Base-by-base conservation (phyloP, 805 yeast species). In the Metschnikowia hibisci region DNA sequence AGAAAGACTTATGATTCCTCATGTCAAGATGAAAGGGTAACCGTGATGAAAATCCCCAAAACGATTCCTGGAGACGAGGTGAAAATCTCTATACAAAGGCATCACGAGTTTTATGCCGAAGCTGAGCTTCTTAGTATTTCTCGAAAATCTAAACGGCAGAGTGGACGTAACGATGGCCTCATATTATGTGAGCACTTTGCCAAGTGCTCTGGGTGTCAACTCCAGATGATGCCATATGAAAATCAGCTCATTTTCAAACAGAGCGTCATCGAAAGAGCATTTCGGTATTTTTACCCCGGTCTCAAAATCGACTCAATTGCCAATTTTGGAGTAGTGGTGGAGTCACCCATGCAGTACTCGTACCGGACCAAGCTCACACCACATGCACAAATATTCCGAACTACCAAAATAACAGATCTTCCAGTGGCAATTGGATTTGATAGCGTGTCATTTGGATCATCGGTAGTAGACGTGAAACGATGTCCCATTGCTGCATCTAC, bases 321-420 rank as follows among this genome's bases (percentile, higher is more conserved):
- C 18, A 43, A 35, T 8, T 54, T 67, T 41, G 69, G 69, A 2
- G 12, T 25, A 1, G 66, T 67, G 4, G 41, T 53, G 5, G 64
- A 58, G 10, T 66, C 73, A 2, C 74, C 74, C 3, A 50, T 60
- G 53, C 67, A 69, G 45, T 67, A 58, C 40, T 56, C 61, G 8
- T 71, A 71, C 46, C 48, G 76, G 41, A 63, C 72, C 3, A 71
- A 71, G 39, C 47, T 71, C 13, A 70, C 74, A 0, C 76, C 76
- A 4, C 75, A 70, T 45, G 62, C 57, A 34, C 45, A 49, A 3
- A 33, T 50, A 13, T 56, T 53, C 7, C 54, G 47, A 30, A 43
- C 45, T 13, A 39, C 31, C 26, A 20, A 12, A 30, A 28, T 7
- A 12, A 39, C 32, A 12, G 28, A 34, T n/a, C 41, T 42, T 13